Evolutionary conservation across 2,329 filamentous ascomycete genomes (phyloP), one percentile per base, ranked within the genome.

Genomic region (Apiospora hydei): DNA sequence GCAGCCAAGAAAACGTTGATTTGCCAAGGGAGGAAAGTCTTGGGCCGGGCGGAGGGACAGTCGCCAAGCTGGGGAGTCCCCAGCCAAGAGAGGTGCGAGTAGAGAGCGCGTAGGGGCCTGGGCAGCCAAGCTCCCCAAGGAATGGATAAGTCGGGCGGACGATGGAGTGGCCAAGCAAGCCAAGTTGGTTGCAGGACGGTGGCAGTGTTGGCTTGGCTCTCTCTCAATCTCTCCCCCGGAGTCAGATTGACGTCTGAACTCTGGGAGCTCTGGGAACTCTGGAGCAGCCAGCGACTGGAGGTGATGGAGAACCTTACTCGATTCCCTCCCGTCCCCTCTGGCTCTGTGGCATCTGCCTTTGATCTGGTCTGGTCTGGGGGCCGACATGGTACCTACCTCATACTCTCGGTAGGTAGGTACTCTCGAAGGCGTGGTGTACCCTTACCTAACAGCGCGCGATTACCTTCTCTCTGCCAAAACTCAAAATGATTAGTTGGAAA

Each of bases 21-120:
- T 64, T 64, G 57, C 57, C 57, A 64, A 64, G 57, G 57, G 57
- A 64, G 57, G 57, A 64, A 64, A 64, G 57, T 64, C 57, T 64
- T 64, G 57, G 57, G 34, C 57, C 57, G 57, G 57, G 57, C 57
- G 34, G 57, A 64, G 57, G 57, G 57, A 41, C 34, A 64, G 21
- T 41, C 34, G 57, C 57, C 57, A 64, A 64, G 57, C 57, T 64
- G 57, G 34, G 57, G 57, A 64, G 57, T n/a, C 34, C 34, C 57
- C 34, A 41, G 53, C 57, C 34, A 64, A 64, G 34, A 64, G 57
- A 64, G 57, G 53, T 61, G 53, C 30, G 30, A 61, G 30, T n/a
- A n/a, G 30, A 41, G 18, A 41, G 34, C 5, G 14, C 21, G 34
- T 38, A n/a, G 57, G 57, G 34, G 57, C 26, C 51, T 30, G 51